phyloP scores from a whole-genome alignment of 208 protist species.

The Blechomonas ayalai region DNA sequence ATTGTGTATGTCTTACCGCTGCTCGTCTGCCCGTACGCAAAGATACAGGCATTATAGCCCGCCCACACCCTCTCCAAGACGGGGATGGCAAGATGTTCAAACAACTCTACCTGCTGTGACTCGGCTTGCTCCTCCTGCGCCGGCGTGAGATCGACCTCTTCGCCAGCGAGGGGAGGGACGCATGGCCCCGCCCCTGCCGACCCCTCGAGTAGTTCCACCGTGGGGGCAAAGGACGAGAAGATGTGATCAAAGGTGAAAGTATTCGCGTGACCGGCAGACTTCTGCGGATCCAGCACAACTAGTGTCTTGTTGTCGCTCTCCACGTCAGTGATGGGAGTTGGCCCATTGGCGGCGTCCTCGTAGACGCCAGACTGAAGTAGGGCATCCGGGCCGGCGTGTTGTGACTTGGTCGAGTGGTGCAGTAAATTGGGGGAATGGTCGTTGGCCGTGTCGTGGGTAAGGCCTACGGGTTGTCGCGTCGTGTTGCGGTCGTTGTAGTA shows the following conservation, averaged over 20 bases:
- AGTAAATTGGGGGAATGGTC: no score
- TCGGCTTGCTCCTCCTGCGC: slow-evolving; percentile 32
- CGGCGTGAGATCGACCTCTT: slow-evolving; percentile 7
- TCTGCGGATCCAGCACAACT: slow-evolving; percentile 25
- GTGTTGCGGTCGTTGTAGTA: no score
- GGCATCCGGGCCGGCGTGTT: no score
- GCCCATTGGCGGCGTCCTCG: slow-evolving; percentile 5
- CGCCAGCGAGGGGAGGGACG: not conserved
- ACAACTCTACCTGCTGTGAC: slow-evolving; percentile 44
- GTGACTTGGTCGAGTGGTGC: no score
- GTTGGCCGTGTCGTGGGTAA: no score
- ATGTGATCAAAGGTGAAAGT: slow-evolving; percentile 60
- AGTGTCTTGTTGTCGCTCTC: slow-evolving; percentile 40
- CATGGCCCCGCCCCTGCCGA: not conserved
- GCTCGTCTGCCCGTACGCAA: slow-evolving; percentile 88
- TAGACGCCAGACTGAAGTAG: no score
- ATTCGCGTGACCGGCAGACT: slow-evolving; percentile 5
- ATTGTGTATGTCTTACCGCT: slow-evolving; percentile 94
- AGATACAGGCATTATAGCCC: slow-evolving; percentile 81
- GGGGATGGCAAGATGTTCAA: slow-evolving; percentile 29
- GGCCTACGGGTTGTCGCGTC: no score
- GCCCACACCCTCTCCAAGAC: slow-evolving; percentile 34
- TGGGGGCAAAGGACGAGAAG: slow-evolving; percentile 48
- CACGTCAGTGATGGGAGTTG: slow-evolving; percentile 39
- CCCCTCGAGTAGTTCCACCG: slow-evolving; percentile 19